A percentile compares a stretch with the other conserved stretches of the same genome.
These are phyloP conservation scores for Rhodamnia argentea DNA, from an alignment of 345 rosid species.

Conservation along the genomic window DNA sequence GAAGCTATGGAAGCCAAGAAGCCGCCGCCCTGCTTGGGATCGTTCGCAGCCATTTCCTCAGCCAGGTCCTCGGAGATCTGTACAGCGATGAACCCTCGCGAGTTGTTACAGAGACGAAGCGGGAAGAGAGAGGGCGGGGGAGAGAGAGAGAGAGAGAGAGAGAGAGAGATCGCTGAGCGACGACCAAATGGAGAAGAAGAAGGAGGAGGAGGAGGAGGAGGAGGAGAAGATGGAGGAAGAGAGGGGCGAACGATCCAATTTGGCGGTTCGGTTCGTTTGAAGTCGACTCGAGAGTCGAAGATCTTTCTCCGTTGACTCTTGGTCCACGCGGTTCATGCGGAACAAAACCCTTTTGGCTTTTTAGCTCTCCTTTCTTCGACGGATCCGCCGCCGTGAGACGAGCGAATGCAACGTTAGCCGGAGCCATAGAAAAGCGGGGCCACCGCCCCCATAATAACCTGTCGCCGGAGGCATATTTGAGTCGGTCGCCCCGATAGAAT, in stretches of 20 bases:
- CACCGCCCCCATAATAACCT: background rate
- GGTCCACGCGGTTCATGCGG: background rate
- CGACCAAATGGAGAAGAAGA: background rate
- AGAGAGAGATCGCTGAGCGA: background rate
- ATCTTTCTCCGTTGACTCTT: background rate
- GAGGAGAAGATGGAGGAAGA: background rate
- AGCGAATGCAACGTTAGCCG: background rate
- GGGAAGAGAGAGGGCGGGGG: background rate
- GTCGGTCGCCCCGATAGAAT: background rate
- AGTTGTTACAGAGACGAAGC: background rate
- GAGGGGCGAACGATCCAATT: background rate
- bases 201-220: background rate
- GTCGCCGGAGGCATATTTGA: background rate
- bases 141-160: background rate
- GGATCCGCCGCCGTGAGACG: background rate
- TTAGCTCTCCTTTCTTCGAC: background rate
- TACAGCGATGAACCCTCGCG: background rate
- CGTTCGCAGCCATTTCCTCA: slow-evolving; percentile 54
- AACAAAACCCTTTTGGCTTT: background rate
- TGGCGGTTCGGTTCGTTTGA: background rate
- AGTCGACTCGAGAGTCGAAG: background rate
- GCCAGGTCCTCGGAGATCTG: background rate
- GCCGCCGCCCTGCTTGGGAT: slow-evolving; percentile 63
- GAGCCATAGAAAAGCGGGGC: background rate
- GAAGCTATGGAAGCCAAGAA: slow-evolving; percentile 82